Percentiles rank a stretch among this genome's conserved stretches.
These are phyloP conservation scores for Aaosphaeria arxii DNA, from an alignment of 2,329 filamentous ascomycete genomes.

Conservation along the genomic window DNA sequence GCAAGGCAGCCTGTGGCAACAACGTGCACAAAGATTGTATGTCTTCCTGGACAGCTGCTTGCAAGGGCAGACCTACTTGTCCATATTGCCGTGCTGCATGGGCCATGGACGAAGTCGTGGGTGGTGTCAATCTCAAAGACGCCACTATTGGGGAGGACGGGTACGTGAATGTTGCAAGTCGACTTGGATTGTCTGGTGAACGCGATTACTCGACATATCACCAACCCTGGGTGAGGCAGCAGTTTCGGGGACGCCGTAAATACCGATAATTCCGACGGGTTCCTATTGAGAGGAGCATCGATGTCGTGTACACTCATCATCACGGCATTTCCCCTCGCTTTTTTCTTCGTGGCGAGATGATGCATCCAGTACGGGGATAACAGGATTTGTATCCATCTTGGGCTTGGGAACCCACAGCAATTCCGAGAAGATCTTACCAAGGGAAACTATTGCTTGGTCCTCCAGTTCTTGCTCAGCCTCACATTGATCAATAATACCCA, in stretches of 20 bases:
- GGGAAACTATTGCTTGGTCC: no score
- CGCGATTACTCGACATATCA: conserved; percentile 20
- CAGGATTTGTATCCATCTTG: no score
- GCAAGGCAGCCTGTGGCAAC: conserved; percentile 60
- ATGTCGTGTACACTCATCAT: conserved; percentile 51
- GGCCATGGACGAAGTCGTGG: conserved; percentile 44
- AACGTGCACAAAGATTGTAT: conserved; percentile 61
- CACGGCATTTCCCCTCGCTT: conserved; percentile 74
- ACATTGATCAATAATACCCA: no score
- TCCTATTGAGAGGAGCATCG: no score
- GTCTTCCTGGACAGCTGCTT: conserved; percentile 46
- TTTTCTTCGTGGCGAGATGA: conserved; percentile 27
- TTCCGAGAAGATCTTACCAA: no score
- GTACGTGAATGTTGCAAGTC: conserved; percentile 60
- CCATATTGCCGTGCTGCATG: conserved; percentile 60
- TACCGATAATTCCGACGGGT: no score
- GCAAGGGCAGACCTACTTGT: conserved; percentile 48
- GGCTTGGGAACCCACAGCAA: no score
- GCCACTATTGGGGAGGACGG: conserved; percentile 49
- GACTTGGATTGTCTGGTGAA: conserved; percentile 56
- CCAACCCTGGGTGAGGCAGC: background rate
- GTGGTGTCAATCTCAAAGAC: conserved; percentile 46
- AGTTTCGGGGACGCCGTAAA: background rate
- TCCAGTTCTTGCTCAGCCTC: no score
- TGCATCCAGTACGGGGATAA: no score